phyloP scores from a whole-genome alignment of 176 grass and related monocot genomes.

The Oryza glaberrima region DNA sequence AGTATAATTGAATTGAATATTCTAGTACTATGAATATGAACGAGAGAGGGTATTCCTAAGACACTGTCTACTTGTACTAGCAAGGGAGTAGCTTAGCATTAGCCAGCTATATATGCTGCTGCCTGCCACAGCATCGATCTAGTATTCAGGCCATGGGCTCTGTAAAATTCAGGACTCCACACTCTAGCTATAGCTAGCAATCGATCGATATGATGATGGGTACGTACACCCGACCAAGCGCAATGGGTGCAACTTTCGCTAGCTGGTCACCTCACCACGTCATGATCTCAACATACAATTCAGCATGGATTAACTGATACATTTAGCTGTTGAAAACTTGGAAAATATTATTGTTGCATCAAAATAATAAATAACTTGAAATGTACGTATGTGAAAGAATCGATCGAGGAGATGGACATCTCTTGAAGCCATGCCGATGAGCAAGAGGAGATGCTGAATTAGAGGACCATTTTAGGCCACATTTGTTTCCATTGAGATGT shows the following conservation, averaged over 20 bases:
- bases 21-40: too few species aligned
- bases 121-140: background rate
- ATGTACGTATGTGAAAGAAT: too few species aligned
- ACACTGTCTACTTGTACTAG: too few species aligned
- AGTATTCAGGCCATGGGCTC: background rate
- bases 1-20: too few species aligned
- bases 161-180: background rate
- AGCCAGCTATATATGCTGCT: background rate
- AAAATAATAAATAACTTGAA: too few species aligned
- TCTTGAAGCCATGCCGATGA: background rate
- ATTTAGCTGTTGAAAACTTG: background rate
- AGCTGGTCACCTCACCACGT: slow-evolving; percentile 7
- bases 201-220: background rate
- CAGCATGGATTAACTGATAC: background rate
- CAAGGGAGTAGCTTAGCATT: background rate
- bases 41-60: too few species aligned
- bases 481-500: background rate
- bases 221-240: background rate
- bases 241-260: slow-evolving; percentile 28
- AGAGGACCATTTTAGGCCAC: background rate
- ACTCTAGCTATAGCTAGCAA: background rate
- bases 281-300: background rate
- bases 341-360: too few species aligned
- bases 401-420: background rate
- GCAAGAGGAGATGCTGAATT: background rate